Percentiles rank a stretch among this genome's conserved stretches.
phyloP scores from a whole-genome alignment of 2,329 filamentous ascomycete genomes.

The Aureobasidium vineae region DNA sequence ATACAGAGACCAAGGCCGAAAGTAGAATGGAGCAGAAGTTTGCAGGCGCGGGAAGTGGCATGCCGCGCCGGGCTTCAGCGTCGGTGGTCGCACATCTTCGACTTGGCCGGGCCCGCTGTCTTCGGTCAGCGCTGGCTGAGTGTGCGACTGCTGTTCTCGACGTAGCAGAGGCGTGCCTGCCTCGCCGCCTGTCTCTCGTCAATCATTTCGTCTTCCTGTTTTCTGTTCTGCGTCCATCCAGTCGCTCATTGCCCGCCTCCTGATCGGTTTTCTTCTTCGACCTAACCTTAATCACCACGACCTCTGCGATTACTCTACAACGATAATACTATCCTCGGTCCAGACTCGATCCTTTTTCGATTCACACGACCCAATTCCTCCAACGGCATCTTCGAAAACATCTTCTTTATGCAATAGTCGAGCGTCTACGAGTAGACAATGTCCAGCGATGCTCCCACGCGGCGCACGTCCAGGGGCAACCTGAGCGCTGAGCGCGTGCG shows the following conservation, averaged over 20 bases:
- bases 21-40: constrained; percentile 10
- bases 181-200: constrained; percentile 13
- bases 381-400: constrained; percentile 17
- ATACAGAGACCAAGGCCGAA: background rate
- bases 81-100: background rate
- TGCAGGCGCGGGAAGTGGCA: constrained; percentile 6
- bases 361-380: constrained; percentile 21
- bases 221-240: background rate
- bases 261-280: constrained; percentile 13
- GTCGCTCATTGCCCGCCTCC: constrained; percentile 13
- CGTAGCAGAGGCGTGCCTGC: constrained; percentile 7
- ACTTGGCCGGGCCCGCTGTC: constrained; percentile 14
- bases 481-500: background rate
- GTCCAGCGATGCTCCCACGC: constrained; percentile 4
- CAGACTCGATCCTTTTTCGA: background rate
- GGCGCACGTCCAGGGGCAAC: constrained; percentile 1
- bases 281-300: constrained; percentile 16
- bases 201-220: background rate
- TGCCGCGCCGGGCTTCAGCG: constrained; percentile 8
- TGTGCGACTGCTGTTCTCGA: constrained; percentile 20
- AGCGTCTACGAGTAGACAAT: constrained; percentile 22
- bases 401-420: constrained; percentile 24
- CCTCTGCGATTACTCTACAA: background rate
- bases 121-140: constrained; percentile 8
- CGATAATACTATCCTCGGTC: constrained; percentile 18